Conservation (phyloP, 176 grass and related monocot genomes). For the Hsuehochloa calcarea region DNA sequence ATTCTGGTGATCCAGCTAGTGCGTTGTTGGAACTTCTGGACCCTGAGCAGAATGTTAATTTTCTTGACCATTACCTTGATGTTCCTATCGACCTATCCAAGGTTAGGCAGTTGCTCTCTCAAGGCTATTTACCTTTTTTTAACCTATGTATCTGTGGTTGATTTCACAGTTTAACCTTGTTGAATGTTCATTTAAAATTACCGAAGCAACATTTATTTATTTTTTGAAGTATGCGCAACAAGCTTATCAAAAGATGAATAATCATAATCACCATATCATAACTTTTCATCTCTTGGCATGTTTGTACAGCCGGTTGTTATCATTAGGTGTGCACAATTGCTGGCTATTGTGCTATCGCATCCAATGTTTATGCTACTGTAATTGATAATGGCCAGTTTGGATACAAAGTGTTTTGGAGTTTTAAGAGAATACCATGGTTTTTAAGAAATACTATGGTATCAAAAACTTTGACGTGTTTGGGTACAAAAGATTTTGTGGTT, state of each 20-base stretch:
- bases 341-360: slow-evolving; percentile 17
- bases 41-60: slow-evolving; percentile 98
- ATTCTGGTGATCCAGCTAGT: slow-evolving; percentile 98
- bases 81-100: slow-evolving; percentile 99
- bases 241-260: background rate
- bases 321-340: background rate
- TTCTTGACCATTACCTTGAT: slow-evolving; percentile 98
- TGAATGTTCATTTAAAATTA: background rate
- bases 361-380: background rate
- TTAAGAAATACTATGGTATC: no score
- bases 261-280: background rate
- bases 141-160: background rate
- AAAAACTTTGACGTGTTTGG: no score
- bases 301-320: background rate
- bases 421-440: no score
- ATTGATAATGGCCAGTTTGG: background rate
- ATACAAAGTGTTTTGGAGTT: no score
- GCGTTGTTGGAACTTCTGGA: slow-evolving; percentile 96
- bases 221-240: background rate
- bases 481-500: no score
- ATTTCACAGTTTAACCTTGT: slow-evolving; percentile 1
- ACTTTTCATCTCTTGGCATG: background rate
- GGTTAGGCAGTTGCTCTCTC: slow-evolving; percentile 42
- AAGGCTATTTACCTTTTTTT: background rate
- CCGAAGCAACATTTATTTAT: background rate